Percentiles rank a stretch among this genome's conserved stretches.
Evolutionary conservation across 352 stramenopile species (phyloP).

Genomic region (Globisporangium sylvaticum): DNA sequence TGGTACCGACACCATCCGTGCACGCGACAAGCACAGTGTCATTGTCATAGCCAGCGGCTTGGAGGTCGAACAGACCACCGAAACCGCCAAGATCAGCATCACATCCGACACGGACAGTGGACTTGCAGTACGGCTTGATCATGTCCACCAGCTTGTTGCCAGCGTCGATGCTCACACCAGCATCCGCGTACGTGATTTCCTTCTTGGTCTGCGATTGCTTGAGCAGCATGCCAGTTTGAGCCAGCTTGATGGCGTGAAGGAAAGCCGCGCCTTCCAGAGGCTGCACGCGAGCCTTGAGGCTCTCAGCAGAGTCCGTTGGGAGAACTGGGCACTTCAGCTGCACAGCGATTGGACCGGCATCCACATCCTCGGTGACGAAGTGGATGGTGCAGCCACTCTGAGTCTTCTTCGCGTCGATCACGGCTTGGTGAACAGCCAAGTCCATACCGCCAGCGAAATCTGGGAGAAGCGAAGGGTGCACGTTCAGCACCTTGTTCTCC

Average conservation of each 20-base stretch:
- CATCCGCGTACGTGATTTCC: conserved; percentile 96
- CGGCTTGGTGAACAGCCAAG: conserved; percentile 96
- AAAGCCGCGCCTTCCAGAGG: conserved; percentile 94
- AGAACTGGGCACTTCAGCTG: conserved; percentile 94
- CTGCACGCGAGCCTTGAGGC: conserved; percentile 97
- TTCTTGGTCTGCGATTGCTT: conserved; percentile 65
- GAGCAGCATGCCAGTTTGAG: conserved; percentile 61
- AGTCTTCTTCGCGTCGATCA: conserved; percentile 94
- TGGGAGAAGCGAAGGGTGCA: conserved; percentile 98
- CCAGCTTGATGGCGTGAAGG: conserved; percentile 75
- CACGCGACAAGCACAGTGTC: conserved; percentile 97
- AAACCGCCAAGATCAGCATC: conserved; percentile 97
- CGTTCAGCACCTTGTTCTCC: conserved; percentile 96
- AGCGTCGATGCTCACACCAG: conserved; percentile 98
- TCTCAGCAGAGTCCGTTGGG: conserved; percentile 90
- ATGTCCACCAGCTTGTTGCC: conserved; percentile 94
- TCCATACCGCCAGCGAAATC: conserved; percentile 99
- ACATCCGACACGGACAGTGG: conserved; percentile 92
- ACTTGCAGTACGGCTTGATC: conserved; percentile 99
- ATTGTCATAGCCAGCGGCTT: conserved; percentile 94
- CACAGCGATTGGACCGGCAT: conserved; percentile 97
- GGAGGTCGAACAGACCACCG: conserved; percentile 97
- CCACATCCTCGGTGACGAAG: conserved; percentile 96
- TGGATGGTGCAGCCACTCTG: conserved; percentile 98
- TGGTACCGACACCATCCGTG: conserved; percentile 98